Evolutionary conservation across 805 yeast genomes (phyloP).

Genomic region (Dipodascus albidus): DNA sequence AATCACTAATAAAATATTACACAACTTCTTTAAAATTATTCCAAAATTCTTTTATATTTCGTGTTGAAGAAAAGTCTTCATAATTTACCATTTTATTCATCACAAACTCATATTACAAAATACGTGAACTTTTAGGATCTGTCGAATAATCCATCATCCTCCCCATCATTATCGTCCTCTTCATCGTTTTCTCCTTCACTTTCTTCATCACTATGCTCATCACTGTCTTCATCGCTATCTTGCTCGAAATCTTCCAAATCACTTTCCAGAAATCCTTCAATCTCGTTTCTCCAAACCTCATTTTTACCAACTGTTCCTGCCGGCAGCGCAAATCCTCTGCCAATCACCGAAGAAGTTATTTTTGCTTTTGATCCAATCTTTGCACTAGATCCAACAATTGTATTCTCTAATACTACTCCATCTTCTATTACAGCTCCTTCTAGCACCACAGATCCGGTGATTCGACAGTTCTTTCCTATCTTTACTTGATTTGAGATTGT

Average conservation of each 20-base stretch:
- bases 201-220: constrained; percentile 24
- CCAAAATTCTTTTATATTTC: no score
- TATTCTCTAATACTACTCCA: constrained; percentile 59
- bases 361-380: constrained; percentile 51
- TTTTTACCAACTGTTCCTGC: constrained; percentile 30
- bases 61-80: no score
- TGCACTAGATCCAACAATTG: constrained; percentile 67
- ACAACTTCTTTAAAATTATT: no score
- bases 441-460: constrained; percentile 75
- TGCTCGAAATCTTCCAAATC: constrained; percentile 20
- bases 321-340: constrained; percentile 61
- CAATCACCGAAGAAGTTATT: constrained; percentile 75
- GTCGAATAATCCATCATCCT: constrained; percentile 57
- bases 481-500: constrained; percentile 64
- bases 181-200: constrained; percentile 31
- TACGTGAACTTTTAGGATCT: constrained; percentile 20
- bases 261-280: constrained; percentile 26
- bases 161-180: constrained; percentile 32
- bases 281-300: constrained; percentile 22
- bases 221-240: constrained; percentile 13
- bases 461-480: constrained; percentile 77
- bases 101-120: no score
- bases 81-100: no score
- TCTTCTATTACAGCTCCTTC: constrained; percentile 67
- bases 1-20: no score